Evolutionary conservation across 75 land plant genomes (phyloP).

Genomic region (Cunninghamia lanceolata): DNA sequence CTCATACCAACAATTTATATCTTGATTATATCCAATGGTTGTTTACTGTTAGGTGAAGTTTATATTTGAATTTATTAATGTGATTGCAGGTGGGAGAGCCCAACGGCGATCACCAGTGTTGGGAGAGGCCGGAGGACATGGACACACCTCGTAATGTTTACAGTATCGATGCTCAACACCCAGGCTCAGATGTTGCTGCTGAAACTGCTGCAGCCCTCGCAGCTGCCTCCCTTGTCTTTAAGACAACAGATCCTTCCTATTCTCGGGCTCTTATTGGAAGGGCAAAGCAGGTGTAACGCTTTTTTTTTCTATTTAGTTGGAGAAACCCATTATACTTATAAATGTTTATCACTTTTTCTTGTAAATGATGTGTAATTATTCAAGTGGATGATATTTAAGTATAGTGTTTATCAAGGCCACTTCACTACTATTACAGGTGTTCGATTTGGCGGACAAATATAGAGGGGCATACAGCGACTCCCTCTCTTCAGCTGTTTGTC

Average conservation of each 20-base stretch:
- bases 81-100: conserved; percentile 21
- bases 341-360: too few species aligned
- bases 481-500: conserved; percentile 64
- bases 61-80: background rate
- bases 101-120: conserved; percentile 32
- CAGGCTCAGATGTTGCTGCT: conserved; percentile 45
- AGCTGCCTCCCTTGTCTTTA: conserved; percentile 46
- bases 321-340: too few species aligned
- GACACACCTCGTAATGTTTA: conserved; percentile 23
- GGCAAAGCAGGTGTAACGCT: conserved; percentile 7
- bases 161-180: conserved; percentile 16
- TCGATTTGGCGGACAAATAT: conserved; percentile 66
- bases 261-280: conserved; percentile 27
- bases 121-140: conserved; percentile 42
- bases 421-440: conserved; percentile 16
- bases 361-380: too few species aligned
- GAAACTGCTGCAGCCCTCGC: conserved; percentile 55
- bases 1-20: too few species aligned
- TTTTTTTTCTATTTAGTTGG: too few species aligned
- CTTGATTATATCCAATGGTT: background rate
- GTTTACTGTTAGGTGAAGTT: background rate
- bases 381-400: too few species aligned
- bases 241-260: conserved; percentile 16
- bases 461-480: conserved; percentile 75
- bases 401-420: background rate